A percentile compares a stretch with the other conserved stretches of the same genome.
phyloP scores from a whole-genome alignment of 2,329 filamentous ascomycete species.

The Cercospora berteroae region DNA sequence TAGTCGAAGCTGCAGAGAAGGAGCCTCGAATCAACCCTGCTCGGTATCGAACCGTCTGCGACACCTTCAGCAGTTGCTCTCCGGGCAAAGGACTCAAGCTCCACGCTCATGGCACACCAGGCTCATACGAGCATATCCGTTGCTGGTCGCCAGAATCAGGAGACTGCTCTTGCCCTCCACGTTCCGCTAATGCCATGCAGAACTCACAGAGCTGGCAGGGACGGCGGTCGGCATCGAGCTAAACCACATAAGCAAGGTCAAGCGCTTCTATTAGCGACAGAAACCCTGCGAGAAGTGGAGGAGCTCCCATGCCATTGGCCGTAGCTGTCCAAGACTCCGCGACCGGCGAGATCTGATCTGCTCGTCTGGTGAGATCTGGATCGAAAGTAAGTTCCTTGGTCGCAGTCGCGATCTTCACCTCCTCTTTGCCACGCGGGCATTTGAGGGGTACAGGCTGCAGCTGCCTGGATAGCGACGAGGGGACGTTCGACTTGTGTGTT shows the following conservation, averaged over 20 bases:
- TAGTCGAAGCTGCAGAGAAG: background rate
- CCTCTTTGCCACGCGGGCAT: background rate
- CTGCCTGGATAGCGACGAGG: background rate
- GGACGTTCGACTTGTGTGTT: too few relatives aligned
- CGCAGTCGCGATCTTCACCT: background rate
- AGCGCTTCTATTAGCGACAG: background rate
- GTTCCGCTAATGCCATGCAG: background rate
- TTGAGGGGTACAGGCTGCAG: background rate
- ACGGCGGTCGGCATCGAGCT: background rate
- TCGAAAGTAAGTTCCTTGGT: background rate
- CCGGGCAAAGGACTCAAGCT: too few relatives aligned
- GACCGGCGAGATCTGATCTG: background rate
- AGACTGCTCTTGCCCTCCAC: background rate
- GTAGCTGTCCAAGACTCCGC: background rate
- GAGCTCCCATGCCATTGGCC: background rate
- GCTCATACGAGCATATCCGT: background rate
- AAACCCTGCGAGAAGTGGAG: background rate
- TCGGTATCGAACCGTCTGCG: background rate
- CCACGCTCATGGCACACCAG: background rate
- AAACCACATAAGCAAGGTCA: background rate
- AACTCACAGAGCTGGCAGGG: background rate
- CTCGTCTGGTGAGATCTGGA: background rate
- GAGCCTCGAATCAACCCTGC: too few relatives aligned
- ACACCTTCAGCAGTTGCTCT: background rate
- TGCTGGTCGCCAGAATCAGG: background rate